Conservation (phyloP, 805 yeast species). For the Candida glaebosa region DNA sequence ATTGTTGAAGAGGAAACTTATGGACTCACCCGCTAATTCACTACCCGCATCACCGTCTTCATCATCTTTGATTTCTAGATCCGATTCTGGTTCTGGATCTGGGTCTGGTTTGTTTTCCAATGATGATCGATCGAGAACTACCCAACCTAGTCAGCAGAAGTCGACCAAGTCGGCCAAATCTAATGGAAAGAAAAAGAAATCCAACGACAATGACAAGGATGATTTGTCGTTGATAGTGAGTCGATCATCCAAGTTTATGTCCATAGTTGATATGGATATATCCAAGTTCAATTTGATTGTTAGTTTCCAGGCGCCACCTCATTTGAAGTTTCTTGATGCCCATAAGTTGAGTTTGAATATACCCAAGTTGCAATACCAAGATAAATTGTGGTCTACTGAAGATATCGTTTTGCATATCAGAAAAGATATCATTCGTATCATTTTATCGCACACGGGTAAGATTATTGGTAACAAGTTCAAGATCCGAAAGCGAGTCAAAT, state of each 20-base stretch:
- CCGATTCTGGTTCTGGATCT: slow-evolving; percentile 5
- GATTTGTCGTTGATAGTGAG: slow-evolving; percentile 39
- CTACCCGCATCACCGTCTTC: slow-evolving; percentile 9
- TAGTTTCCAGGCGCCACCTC: slow-evolving; percentile 75
- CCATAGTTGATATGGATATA: slow-evolving; percentile 35
- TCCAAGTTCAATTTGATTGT: slow-evolving; percentile 46
- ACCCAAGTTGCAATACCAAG: slow-evolving; percentile 51
- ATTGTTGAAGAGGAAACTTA: slow-evolving; percentile 6
- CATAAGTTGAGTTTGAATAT: slow-evolving; percentile 64
- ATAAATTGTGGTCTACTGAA: slow-evolving; percentile 56
- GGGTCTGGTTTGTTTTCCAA: not conserved
- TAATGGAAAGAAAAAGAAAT: slow-evolving; percentile 6
- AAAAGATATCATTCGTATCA: slow-evolving; percentile 56
- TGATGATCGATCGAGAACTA: not conserved
- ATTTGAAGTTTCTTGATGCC: slow-evolving; percentile 68
- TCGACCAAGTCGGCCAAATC: not conserved
- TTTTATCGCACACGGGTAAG: slow-evolving; percentile 68
- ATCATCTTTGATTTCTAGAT: slow-evolving; percentile 4
- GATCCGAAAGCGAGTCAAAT: slow-evolving; percentile 26
- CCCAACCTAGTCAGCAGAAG: not conserved
- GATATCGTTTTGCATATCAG: slow-evolving; percentile 64
- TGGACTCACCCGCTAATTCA: slow-evolving; percentile 6
- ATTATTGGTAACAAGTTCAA: slow-evolving; percentile 73
- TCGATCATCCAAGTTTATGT: slow-evolving; percentile 41
- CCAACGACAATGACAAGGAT: slow-evolving; percentile 19